These are phyloP conservation scores for Trichoderma citrinoviride DNA, from an alignment of 2,329 filamentous ascomycete species.

Conservation along the genomic window DNA sequence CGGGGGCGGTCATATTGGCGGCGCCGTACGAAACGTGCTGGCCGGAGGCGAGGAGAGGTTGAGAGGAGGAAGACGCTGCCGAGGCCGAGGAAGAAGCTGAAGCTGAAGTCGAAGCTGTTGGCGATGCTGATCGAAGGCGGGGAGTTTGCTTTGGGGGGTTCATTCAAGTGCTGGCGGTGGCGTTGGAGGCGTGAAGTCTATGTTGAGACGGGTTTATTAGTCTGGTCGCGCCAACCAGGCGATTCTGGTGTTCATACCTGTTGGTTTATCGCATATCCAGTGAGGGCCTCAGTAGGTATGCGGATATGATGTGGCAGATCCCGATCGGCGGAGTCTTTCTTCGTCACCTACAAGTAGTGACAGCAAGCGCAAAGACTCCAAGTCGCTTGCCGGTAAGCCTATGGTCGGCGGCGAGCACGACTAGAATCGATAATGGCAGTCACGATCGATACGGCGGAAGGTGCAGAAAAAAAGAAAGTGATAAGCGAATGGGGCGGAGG, in stretches of 20 bases:
- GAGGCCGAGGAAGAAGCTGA: slow-evolving; percentile 10
- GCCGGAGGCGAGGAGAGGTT: slow-evolving; percentile 1
- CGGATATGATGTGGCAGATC: background rate
- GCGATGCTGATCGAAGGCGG: slow-evolving; percentile 1
- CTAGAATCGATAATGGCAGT: background rate
- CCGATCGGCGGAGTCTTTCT: slow-evolving; percentile 52
- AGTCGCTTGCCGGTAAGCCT: slow-evolving; percentile 56
- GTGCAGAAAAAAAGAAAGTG: slow-evolving; percentile 8
- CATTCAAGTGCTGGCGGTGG: slow-evolving; percentile 15
- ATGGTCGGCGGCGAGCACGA: slow-evolving; percentile 29
- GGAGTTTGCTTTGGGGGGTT: background rate
- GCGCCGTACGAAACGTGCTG: background rate
- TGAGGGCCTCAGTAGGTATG: too few relatives aligned
- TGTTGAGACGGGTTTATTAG: background rate
- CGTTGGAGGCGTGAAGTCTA: background rate
- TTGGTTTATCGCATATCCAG: background rate
- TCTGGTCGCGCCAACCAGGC: too few relatives aligned
- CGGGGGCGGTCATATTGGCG: slow-evolving; percentile 1
- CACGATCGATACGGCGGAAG: background rate
- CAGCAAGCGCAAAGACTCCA: slow-evolving; percentile 67
- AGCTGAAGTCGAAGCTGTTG: slow-evolving; percentile 8
- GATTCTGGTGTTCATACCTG: background rate
- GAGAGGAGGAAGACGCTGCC: background rate
- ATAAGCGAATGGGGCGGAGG: slow-evolving; percentile 3
- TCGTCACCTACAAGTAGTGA: slow-evolving; percentile 40